Conservation (phyloP, 2,329 filamentous ascomycete genomes). For the Orbilia blumenaviensis region DNA sequence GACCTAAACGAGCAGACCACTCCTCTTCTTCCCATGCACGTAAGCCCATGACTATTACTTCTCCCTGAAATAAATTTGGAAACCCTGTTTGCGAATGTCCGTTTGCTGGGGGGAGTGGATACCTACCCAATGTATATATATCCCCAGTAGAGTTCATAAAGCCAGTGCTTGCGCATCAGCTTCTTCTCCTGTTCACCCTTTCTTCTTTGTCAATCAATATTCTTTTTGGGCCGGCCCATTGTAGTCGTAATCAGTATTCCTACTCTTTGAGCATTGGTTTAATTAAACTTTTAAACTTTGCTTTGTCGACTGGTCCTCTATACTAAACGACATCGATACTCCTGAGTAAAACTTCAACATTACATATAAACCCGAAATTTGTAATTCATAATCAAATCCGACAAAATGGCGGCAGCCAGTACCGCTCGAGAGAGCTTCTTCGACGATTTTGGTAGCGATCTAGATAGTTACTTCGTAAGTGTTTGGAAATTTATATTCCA, state of each 20-base stretch:
- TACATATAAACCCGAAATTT: neutral
- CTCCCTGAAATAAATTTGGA: conserved; percentile 49
- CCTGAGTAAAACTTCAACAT: neutral
- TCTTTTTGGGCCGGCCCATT: conserved; percentile 42
- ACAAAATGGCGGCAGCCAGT: conserved; percentile 25
- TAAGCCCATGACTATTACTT: conserved; percentile 33
- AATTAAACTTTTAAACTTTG: conserved; percentile 3
- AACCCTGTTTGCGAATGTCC: conserved; percentile 27
- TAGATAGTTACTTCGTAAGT: conserved; percentile 51
- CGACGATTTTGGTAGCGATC: conserved; percentile 47
- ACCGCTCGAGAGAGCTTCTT: conserved; percentile 30
- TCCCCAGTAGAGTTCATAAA: conserved; percentile 17
- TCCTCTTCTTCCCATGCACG: conserved; percentile 24
- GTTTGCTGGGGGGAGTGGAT: conserved; percentile 8
- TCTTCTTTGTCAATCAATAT: neutral
- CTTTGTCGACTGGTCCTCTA: neutral
- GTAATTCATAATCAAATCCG: conserved; percentile 5
- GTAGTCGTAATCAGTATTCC: conserved; percentile 27
- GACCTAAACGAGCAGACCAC: conserved; percentile 7
- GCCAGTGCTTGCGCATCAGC: neutral
- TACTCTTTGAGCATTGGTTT: neutral
- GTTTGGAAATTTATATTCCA: neutral
- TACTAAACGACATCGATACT: neutral
- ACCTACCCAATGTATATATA: conserved; percentile 38
- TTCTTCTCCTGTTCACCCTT: conserved; percentile 3